These are phyloP conservation scores for Exsudoporus frostii DNA, from an alignment of 768 basidiomycete genomes.

Conservation along the genomic window DNA sequence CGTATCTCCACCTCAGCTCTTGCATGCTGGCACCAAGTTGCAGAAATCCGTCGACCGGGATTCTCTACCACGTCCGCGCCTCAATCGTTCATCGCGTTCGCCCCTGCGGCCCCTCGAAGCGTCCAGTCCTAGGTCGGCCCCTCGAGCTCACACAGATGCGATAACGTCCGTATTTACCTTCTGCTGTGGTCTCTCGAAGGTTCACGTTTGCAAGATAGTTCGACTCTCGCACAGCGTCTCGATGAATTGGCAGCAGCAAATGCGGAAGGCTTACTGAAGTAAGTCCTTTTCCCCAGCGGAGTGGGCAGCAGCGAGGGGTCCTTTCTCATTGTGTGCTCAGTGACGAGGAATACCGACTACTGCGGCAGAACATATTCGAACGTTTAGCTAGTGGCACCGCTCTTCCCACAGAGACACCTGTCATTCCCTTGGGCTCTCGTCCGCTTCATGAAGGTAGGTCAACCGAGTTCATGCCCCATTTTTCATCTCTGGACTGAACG, in stretches of 20 bases:
- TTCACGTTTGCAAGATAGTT: slow-evolving; percentile 37
- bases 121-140: slow-evolving; percentile 20
- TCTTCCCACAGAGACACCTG: slow-evolving; percentile 59
- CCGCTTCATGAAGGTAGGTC: slow-evolving; percentile 16
- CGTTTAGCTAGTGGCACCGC: slow-evolving; percentile 58
- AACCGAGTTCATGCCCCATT: no score
- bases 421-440: slow-evolving; percentile 52
- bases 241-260: slow-evolving; percentile 80
- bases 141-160: slow-evolving; percentile 40
- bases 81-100: slow-evolving; percentile 20
- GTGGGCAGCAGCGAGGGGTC: neutral
- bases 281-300: slow-evolving; percentile 25
- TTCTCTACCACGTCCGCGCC: slow-evolving; percentile 10
- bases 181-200: slow-evolving; percentile 6
- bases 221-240: slow-evolving; percentile 75
- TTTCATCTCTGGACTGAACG: slow-evolving; percentile 2
- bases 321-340: slow-evolving; percentile 35
- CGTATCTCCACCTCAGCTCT: slow-evolving; percentile 34
- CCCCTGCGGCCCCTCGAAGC: slow-evolving; percentile 24
- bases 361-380: slow-evolving; percentile 83
- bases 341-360: slow-evolving; percentile 81
- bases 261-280: slow-evolving; percentile 76
- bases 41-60: slow-evolving; percentile 21
- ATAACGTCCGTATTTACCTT: slow-evolving; percentile 48
- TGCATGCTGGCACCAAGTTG: slow-evolving; percentile 18